A percentile compares a stretch with the other conserved stretches of the same genome.
Conservation (phyloP, 805 yeast genomes). For the Yarrowia sp. region DNA sequence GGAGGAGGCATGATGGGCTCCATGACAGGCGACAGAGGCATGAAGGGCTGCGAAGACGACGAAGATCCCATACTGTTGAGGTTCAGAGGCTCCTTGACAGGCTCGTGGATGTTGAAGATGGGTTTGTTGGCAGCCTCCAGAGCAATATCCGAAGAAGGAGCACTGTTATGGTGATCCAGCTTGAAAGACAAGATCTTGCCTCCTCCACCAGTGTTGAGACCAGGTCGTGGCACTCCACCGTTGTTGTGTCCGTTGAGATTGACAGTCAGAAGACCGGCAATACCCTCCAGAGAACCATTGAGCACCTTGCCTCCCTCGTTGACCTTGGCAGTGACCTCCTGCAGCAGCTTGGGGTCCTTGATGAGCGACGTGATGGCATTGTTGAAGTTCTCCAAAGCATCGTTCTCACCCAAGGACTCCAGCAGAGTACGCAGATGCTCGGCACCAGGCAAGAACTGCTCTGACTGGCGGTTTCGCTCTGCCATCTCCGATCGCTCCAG, state of each 20-base stretch:
- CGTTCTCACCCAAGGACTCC: constrained; percentile 44
- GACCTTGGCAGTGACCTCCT: constrained; percentile 43
- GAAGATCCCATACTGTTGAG: not conserved
- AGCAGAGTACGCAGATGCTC: constrained; percentile 45
- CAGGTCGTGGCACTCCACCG: not conserved
- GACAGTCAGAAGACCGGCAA: constrained; percentile 31
- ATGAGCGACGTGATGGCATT: constrained; percentile 45
- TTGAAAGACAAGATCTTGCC: constrained; percentile 38
- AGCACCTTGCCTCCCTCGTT: constrained; percentile 39
- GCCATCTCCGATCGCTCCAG: constrained; percentile 51
- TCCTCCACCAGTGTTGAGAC: constrained; percentile 12
- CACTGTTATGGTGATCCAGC: constrained; percentile 26
- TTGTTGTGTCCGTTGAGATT: constrained; percentile 12
- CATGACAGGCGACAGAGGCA: constrained; percentile 24
- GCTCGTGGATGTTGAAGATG: constrained; percentile 36
- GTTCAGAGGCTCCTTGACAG: constrained; percentile 20
- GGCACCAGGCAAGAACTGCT: constrained; percentile 32
- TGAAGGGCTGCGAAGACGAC: constrained; percentile 14
- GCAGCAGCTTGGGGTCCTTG: constrained; percentile 46
- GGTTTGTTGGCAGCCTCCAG: constrained; percentile 32
- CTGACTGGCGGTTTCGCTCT: constrained; percentile 12
- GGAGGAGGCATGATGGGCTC: constrained; percentile 24
- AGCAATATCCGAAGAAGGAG: constrained; percentile 20
- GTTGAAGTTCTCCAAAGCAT: constrained; percentile 43
- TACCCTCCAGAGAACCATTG: constrained; percentile 32